phyloP scores from a whole-genome alignment of 148 eudicot species.

The Amaranthus hypochondriacus region DNA sequence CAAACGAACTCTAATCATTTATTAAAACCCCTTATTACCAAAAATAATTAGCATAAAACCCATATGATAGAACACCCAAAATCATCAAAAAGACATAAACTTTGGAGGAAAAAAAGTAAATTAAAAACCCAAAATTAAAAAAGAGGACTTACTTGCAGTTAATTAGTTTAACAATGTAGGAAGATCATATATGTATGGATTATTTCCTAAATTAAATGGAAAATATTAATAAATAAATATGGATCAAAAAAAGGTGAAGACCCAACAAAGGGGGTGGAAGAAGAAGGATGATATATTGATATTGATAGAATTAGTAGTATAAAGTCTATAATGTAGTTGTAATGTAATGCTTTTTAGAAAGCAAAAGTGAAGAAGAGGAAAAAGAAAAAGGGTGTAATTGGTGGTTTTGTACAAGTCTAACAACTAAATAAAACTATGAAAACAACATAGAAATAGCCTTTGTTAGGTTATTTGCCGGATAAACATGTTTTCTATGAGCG shows the following conservation, averaged over 20 bases:
- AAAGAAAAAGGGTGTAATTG: not conserved
- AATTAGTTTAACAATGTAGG: conserved; percentile 25
- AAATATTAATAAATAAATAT: not conserved
- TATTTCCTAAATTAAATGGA: too few species aligned
- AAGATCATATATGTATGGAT: conserved; percentile 3
- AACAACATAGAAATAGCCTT: not conserved
- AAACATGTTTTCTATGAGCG: too few species aligned
- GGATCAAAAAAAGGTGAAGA: too few species aligned
- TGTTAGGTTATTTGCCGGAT: too few species aligned
- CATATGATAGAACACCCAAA: conserved; percentile 5
- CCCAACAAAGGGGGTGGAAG: too few species aligned
- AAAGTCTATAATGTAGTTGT: not conserved
- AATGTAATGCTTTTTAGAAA: conserved; percentile 19
- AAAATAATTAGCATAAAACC: conserved; percentile 4
- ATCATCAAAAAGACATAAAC: not conserved
- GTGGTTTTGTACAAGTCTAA: not conserved
- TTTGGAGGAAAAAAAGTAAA: not conserved
- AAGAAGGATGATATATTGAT: too few species aligned
- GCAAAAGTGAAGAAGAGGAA: conserved; percentile 1
- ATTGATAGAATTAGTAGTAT: too few species aligned
- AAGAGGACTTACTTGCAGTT: conserved; percentile 18
- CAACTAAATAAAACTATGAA: not conserved
- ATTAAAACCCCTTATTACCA: not conserved
- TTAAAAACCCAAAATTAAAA: not conserved
- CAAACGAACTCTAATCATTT: too few species aligned